Conservation (phyloP, 805 yeast species). For the Priceomyces melissophilus region DNA sequence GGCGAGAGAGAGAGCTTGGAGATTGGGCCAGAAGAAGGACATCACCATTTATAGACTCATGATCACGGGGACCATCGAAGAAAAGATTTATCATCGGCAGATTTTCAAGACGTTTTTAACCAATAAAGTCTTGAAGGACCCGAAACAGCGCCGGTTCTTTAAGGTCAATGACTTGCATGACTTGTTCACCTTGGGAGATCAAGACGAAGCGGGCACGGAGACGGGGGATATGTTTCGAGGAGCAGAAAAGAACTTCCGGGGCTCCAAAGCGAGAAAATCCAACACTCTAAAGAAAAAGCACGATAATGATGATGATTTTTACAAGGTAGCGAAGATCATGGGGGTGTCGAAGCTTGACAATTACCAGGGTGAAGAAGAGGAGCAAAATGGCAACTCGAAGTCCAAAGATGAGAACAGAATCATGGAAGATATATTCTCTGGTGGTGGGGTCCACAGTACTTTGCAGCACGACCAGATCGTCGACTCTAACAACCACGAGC, state of each 20-base stretch:
- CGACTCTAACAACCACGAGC: slow-evolving; percentile 51
- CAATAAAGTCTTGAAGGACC: slow-evolving; percentile 91
- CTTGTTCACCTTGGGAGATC: slow-evolving; percentile 80
- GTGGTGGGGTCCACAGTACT: slow-evolving; percentile 68
- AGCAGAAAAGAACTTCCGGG: slow-evolving; percentile 35
- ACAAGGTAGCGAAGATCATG: slow-evolving; percentile 55
- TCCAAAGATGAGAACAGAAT: slow-evolving; percentile 56
- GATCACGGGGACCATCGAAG: slow-evolving; percentile 95
- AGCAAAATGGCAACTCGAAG: slow-evolving; percentile 10
- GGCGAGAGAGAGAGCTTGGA: slow-evolving; percentile 96
- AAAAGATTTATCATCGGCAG: slow-evolving; percentile 93
- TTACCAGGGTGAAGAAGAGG: slow-evolving; percentile 51
- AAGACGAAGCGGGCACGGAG: slow-evolving; percentile 60
- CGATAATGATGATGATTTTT: slow-evolving; percentile 62
- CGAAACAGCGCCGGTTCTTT: slow-evolving; percentile 89
- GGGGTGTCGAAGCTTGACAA: slow-evolving; percentile 76
- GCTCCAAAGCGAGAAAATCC: slow-evolving; percentile 31
- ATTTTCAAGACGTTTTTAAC: slow-evolving; percentile 93
- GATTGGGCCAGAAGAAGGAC: slow-evolving; percentile 90
- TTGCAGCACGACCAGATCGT: slow-evolving; percentile 77
- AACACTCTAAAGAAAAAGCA: slow-evolving; percentile 26
- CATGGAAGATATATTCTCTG: slow-evolving; percentile 72
- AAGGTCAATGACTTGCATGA: slow-evolving; percentile 91
- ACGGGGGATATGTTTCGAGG: slow-evolving; percentile 63
- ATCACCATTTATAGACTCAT: slow-evolving; percentile 87